These are phyloP conservation scores for Tilletia setariae DNA, from an alignment of 1,284 basidiomycete species.

Conservation along the genomic window DNA sequence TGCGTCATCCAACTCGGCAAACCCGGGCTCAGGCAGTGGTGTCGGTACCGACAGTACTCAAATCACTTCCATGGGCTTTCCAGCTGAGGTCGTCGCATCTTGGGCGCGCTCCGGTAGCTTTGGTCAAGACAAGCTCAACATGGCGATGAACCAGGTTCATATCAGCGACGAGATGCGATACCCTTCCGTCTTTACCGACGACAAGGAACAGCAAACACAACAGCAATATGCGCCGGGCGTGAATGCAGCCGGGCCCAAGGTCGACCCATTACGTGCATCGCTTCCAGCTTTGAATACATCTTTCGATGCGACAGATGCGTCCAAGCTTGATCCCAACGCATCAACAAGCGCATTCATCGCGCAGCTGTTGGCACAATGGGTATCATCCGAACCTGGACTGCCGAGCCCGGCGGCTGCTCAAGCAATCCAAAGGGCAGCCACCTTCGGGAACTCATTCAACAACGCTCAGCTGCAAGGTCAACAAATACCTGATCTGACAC, in stretches of 20 bases:
- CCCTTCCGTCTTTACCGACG: slow-evolving; percentile 1
- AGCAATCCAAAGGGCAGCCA: background rate
- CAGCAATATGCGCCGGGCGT: background rate
- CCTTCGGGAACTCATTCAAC: background rate
- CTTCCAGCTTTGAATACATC: background rate
- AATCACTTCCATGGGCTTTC: background rate
- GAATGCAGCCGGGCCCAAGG: background rate
- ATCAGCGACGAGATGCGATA: slow-evolving; percentile 14
- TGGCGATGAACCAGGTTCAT: slow-evolving; percentile 6
- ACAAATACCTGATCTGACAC: background rate
- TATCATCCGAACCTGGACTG: background rate
- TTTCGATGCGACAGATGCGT: background rate
- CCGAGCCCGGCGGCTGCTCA: slow-evolving; percentile 8
- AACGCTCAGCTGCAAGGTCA: too few relatives aligned
- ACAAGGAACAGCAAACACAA: background rate
- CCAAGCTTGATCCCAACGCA: background rate
- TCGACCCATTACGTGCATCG: background rate
- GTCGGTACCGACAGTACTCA: background rate
- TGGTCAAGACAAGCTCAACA: slow-evolving; percentile 13
- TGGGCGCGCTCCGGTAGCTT: slow-evolving; percentile 7
- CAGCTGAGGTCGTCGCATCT: background rate
- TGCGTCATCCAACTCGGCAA: slow-evolving; percentile 1
- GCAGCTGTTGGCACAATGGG: background rate
- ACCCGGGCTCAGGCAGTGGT: background rate
- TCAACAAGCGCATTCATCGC: background rate